Conservation (phyloP, 2,329 filamentous ascomycete genomes). For the Aspergillus oerlinghausenensis region DNA sequence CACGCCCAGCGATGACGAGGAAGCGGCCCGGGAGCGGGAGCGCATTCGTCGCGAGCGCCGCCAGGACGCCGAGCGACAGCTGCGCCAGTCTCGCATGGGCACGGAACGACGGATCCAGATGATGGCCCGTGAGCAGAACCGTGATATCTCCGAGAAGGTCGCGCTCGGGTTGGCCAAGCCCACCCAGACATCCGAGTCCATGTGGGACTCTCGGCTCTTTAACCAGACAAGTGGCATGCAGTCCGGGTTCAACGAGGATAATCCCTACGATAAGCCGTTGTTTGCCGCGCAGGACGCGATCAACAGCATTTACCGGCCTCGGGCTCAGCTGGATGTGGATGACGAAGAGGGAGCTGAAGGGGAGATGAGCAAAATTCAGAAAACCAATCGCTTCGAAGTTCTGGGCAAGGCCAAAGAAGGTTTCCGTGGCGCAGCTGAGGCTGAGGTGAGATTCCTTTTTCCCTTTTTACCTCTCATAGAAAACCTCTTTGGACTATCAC, state of each 20-base stretch:
- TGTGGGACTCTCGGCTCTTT: slow-evolving; percentile 96
- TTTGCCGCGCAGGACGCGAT: slow-evolving; percentile 95
- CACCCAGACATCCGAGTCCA: slow-evolving; percentile 82
- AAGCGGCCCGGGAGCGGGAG: slow-evolving; percentile 70
- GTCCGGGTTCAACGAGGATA: slow-evolving; percentile 93
- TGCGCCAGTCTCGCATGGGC: slow-evolving; percentile 93
- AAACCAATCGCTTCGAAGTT: slow-evolving; percentile 79
- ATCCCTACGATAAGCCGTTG: slow-evolving; percentile 92
- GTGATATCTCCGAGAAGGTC: slow-evolving; percentile 96
- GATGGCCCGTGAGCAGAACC: slow-evolving; percentile 90
- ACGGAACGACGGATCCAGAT: slow-evolving; percentile 86
- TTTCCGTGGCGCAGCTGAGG: slow-evolving; percentile 77
- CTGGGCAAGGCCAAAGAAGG: slow-evolving; percentile 77
- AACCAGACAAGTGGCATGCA: slow-evolving; percentile 91
- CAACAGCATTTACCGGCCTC: slow-evolving; percentile 86
- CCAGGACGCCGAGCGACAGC: slow-evolving; percentile 79
- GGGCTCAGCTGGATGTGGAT: slow-evolving; percentile 65
- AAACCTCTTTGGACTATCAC: background rate
- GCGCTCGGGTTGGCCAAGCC: slow-evolving; percentile 92
- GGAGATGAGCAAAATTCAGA: slow-evolving; percentile 84
- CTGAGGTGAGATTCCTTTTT: slow-evolving; percentile 57
- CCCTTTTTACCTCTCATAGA: background rate
- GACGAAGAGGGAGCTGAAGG: slow-evolving; percentile 74
- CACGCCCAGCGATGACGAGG: slow-evolving; percentile 58
- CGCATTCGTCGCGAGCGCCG: slow-evolving; percentile 71